phyloP scores from a whole-genome alignment of 164 flowering plant species.

The Piper longum region DNA sequence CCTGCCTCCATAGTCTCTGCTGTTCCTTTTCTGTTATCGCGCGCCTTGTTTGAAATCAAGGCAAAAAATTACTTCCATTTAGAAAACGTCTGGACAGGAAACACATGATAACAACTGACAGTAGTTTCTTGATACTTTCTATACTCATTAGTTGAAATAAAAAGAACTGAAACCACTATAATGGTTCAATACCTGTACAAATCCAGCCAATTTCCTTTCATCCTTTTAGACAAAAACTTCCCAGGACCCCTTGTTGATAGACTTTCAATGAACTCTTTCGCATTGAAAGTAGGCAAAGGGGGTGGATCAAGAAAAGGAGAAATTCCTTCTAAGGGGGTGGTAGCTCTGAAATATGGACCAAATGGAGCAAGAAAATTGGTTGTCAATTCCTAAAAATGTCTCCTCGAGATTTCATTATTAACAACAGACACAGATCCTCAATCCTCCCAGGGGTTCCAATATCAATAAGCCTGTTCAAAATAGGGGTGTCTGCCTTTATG shows the following conservation, averaged over 20 bases:
- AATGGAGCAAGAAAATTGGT: slow-evolving; percentile 95
- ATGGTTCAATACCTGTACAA: slow-evolving; percentile 54
- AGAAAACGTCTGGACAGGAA: slow-evolving; percentile 54
- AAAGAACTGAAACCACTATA: background rate
- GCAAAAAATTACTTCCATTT: slow-evolving; percentile 73
- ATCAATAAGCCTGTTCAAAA: slow-evolving; percentile 88
- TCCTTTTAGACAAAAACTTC: slow-evolving; percentile 78
- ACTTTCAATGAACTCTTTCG: slow-evolving; percentile 58
- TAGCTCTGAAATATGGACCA: slow-evolving; percentile 77
- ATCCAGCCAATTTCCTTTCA: slow-evolving; percentile 93
- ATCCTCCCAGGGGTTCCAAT: slow-evolving; percentile 88
- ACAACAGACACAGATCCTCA: slow-evolving; percentile 99
- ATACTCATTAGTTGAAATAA: background rate
- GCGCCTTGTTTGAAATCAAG: slow-evolving; percentile 92
- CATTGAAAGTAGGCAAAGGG: slow-evolving; percentile 55
- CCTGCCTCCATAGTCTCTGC: slow-evolving; percentile 77
- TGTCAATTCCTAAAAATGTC: slow-evolving; percentile 96
- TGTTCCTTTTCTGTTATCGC: slow-evolving; percentile 89
- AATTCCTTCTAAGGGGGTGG: slow-evolving; percentile 76
- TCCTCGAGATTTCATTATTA: slow-evolving; percentile 86
- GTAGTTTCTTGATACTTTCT: background rate
- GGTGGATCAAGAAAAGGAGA: slow-evolving; percentile 92
- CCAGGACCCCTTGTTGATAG: slow-evolving; percentile 93
- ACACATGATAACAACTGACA: background rate
- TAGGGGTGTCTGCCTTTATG: slow-evolving; percentile 87